Evolutionary conservation across 1,139 yeast genomes (phyloP).

Genomic region (Debaryomycetaceae sp.): DNA sequence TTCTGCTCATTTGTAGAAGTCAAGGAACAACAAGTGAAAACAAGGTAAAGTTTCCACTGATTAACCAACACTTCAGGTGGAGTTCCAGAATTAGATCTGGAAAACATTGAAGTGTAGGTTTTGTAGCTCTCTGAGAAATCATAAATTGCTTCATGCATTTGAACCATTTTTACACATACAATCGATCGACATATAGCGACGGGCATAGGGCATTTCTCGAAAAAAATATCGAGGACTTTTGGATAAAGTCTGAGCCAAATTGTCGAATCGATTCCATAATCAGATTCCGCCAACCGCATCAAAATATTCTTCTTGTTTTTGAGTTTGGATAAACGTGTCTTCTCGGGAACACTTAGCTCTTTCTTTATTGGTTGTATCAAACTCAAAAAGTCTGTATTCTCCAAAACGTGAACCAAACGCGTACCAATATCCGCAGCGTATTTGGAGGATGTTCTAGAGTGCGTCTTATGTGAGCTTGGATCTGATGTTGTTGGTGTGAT

Average conservation of each 20-base stretch:
- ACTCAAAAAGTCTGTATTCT: constrained; percentile 64
- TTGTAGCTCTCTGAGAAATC: constrained; percentile 55
- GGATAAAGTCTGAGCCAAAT: constrained; percentile 92
- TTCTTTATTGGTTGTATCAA: constrained; percentile 56
- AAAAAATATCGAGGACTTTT: constrained; percentile 63
- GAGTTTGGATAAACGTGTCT: constrained; percentile 64
- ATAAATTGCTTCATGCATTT: constrained; percentile 77
- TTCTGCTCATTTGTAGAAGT: constrained; percentile 88
- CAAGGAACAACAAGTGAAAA: constrained; percentile 88
- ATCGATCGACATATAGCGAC: constrained; percentile 92
- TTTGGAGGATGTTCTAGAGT: constrained; percentile 61
- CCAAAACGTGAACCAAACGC: constrained; percentile 74
- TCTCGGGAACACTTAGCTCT: constrained; percentile 79
- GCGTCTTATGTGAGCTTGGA: constrained; percentile 21
- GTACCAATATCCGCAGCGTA: constrained; percentile 80
- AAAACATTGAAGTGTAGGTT: constrained; percentile 39
- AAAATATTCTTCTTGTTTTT: constrained; percentile 63
- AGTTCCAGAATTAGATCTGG: constrained; percentile 21
- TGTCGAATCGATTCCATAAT: constrained; percentile 92
- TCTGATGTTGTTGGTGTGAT: constrained; percentile 5
- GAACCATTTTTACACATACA: constrained; percentile 85
- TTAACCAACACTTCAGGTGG: constrained; percentile 76
- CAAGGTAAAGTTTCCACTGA: constrained; percentile 85
- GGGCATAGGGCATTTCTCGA: constrained; percentile 84
- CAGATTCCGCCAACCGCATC: constrained; percentile 78